A percentile compares a stretch with the other conserved stretches of the same genome.
phyloP scores from a whole-genome alignment of 805 yeast species.

The Candida awuae region DNA sequence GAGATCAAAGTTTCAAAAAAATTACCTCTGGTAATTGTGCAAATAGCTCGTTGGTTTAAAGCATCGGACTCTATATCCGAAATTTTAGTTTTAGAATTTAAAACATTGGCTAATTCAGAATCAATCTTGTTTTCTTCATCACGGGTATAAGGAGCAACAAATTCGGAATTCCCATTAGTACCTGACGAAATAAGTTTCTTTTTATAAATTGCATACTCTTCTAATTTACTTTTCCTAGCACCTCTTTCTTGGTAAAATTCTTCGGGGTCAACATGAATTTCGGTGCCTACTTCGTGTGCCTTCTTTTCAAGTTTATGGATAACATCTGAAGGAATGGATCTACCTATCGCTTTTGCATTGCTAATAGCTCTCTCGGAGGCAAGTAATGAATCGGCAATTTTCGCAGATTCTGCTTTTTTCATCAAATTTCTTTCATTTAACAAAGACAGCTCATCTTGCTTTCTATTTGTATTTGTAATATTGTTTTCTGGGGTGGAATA shows the following conservation, averaged over 20 bases:
- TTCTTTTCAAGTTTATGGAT: conserved; percentile 23
- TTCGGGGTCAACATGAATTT: conserved; percentile 37
- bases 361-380: conserved; percentile 55
- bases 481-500: conserved; percentile 31
- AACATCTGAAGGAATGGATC: conserved; percentile 27
- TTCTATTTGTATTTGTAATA: conserved; percentile 4
- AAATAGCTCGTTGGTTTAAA: conserved; percentile 50
- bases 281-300: conserved; percentile 34
- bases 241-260: conserved; percentile 41
- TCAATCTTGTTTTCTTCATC: conserved; percentile 60
- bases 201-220: conserved; percentile 51
- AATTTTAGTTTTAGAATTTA: conserved; percentile 45
- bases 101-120: conserved; percentile 46
- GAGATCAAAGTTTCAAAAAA: conserved; percentile 40
- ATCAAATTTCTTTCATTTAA: conserved; percentile 25
- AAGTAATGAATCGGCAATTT: conserved; percentile 45
- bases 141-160: conserved; percentile 54
- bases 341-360: conserved; percentile 40
- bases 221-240: conserved; percentile 43
- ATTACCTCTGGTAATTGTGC: conserved; percentile 63
- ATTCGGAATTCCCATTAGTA: conserved; percentile 27
- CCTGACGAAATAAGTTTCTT: conserved; percentile 50
- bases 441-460: conserved; percentile 20
- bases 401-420: conserved; percentile 42
- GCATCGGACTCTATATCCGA: conserved; percentile 49